Evolutionary conservation across 495 filamentous ascomycete species (phyloP).

Genomic region (Xylaria cubensis): DNA sequence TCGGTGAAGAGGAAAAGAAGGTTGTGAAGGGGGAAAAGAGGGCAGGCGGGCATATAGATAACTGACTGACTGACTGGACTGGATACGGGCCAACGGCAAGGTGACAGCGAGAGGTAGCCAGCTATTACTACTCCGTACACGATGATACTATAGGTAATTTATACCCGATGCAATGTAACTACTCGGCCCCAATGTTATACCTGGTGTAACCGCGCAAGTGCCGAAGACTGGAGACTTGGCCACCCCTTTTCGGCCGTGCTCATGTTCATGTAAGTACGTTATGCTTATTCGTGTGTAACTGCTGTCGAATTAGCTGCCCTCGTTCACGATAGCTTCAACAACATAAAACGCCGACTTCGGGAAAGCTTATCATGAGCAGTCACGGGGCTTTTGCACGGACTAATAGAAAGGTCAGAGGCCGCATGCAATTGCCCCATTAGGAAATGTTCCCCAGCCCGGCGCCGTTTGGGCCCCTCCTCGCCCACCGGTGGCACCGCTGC

Average conservation of each 20-base stretch:
- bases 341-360: conserved; percentile 22
- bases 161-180: conserved; percentile 20
- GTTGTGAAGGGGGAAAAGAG: not conserved
- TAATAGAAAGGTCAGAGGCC: conserved; percentile 25
- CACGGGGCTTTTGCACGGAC: conserved; percentile 15
- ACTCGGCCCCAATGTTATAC: not conserved
- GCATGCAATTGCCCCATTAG: conserved; percentile 23
- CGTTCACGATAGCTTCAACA: not conserved
- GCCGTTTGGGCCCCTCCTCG: not conserved
- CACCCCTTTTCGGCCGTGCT: not conserved
- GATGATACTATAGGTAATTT: not conserved
- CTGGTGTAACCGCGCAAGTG: conserved; percentile 20
- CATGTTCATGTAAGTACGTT: not conserved
- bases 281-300: not conserved
- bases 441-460: not conserved
- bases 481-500: conserved; percentile 6
- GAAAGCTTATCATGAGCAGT: not conserved
- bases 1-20: not conserved
- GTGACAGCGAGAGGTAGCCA: not conserved
- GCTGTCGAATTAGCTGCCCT: conserved; percentile 9
- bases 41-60: not conserved
- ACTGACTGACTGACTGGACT: not conserved
- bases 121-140: not conserved
- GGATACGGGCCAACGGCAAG: not conserved
- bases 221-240: not conserved